These are phyloP conservation scores for Sideroxylon spinosum DNA, from an alignment of 179 eudicot species.

Conservation along the genomic window DNA sequence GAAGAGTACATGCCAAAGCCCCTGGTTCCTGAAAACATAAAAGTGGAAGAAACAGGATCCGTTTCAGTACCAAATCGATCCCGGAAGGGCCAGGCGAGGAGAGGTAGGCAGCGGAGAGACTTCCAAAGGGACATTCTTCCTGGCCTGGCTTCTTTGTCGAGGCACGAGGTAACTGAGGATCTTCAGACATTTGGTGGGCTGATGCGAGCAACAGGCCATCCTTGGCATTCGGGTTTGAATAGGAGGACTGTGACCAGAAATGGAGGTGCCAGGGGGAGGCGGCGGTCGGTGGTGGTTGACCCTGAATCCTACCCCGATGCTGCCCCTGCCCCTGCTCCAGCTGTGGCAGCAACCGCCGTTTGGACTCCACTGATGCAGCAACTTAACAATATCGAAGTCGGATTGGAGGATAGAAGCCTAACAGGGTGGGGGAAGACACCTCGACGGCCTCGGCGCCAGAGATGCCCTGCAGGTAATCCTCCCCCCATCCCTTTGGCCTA, in stretches of 20 bases:
- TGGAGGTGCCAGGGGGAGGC: slow-evolving; percentile 59
- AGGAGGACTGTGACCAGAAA: slow-evolving; percentile 57
- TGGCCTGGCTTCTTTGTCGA: slow-evolving; percentile 69
- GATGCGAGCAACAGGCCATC: slow-evolving; percentile 77
- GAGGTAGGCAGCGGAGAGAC: slow-evolving; percentile 79
- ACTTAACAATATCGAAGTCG: slow-evolving; percentile 37
- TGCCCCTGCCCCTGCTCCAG: slow-evolving; percentile 20
- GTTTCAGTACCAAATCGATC: slow-evolving; percentile 34
- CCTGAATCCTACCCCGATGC: no score
- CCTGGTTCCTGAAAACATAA: slow-evolving; percentile 37
- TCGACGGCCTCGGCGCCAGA: slow-evolving; percentile 74
- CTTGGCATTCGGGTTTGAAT: slow-evolving; percentile 58
- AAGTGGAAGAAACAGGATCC: slow-evolving; percentile 38
- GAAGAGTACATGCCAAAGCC: slow-evolving; percentile 76
- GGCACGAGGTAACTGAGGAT: slow-evolving; percentile 93
- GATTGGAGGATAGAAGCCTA: slow-evolving; percentile 62
- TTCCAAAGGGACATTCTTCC: slow-evolving; percentile 92
- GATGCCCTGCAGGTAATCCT: slow-evolving; percentile 66
- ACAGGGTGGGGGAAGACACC: slow-evolving; percentile 94
- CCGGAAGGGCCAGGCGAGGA: slow-evolving; percentile 60
- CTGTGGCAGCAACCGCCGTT: slow-evolving; percentile 13
- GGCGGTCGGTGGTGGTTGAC: slow-evolving; percentile 27
- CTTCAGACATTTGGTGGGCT: slow-evolving; percentile 78
- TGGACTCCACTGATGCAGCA: slow-evolving; percentile 36
- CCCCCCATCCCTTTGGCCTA: slow-evolving; percentile 35